Percentiles rank a stretch among this genome's conserved stretches.
Conservation (phyloP, 2,329 filamentous ascomycete genomes). For the Daldinia sp. region DNA sequence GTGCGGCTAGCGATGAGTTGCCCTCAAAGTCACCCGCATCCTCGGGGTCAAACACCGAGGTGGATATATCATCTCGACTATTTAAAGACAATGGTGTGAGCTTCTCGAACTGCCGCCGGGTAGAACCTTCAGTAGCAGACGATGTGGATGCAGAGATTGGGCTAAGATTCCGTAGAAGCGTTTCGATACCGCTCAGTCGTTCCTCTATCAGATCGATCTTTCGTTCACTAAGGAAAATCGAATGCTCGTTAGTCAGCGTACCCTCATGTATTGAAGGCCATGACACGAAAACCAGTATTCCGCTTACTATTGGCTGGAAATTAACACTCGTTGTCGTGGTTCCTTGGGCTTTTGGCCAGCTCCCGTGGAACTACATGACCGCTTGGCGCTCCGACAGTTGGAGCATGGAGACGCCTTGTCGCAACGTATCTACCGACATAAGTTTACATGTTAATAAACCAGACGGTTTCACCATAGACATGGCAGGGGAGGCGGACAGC, state of each 20-base stretch:
- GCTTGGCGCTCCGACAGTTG: conserved; percentile 66
- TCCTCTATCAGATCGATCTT: conserved; percentile 61
- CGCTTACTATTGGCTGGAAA: conserved; percentile 71
- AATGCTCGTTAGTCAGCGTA: conserved; percentile 11
- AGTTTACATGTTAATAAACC: conserved; percentile 15
- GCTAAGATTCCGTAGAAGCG: conserved; percentile 53
- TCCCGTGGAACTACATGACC: conserved; percentile 67
- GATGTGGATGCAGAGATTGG: conserved; percentile 26
- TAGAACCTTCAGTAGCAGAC: conserved; percentile 15
- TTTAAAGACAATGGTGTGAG: conserved; percentile 46
- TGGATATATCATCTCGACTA: conserved; percentile 57
- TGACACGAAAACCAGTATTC: neutral
- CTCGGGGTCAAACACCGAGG: conserved; percentile 66
- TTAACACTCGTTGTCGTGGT: conserved; percentile 67
- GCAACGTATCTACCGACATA: conserved; percentile 63
- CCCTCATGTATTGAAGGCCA: neutral
- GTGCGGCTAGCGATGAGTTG: conserved; percentile 60
- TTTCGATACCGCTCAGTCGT: conserved; percentile 56
- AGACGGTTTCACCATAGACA: neutral
- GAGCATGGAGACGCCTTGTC: conserved; percentile 70
- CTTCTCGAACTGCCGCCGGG: conserved; percentile 22
- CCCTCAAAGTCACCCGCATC: conserved; percentile 61
- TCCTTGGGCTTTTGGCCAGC: conserved; percentile 67
- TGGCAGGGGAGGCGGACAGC: conserved; percentile 8
- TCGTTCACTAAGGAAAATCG: conserved; percentile 57